Conservation (phyloP, 768 basidiomycete species). For the Lactarius trivialis region DNA sequence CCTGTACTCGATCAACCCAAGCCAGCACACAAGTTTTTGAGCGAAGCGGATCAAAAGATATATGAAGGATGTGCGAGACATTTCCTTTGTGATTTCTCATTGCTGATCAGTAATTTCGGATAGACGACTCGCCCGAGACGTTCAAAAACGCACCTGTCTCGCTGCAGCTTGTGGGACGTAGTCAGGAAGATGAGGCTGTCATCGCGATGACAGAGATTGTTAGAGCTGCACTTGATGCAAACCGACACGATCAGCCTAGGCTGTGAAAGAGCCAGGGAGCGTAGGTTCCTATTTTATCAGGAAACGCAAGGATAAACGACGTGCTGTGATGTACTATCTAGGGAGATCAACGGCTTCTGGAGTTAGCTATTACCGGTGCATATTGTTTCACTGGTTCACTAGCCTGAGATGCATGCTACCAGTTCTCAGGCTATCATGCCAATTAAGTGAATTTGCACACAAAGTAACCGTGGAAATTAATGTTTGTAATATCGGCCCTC, state of each 20-base stretch:
- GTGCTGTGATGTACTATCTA: no score
- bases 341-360: no score
- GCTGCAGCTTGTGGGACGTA: slow-evolving; percentile 43
- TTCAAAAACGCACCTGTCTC: slow-evolving; percentile 41
- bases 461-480: no score
- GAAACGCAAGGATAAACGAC: no score
- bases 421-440: no score
- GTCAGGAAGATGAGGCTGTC: slow-evolving; percentile 48
- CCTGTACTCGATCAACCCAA: slow-evolving; percentile 33
- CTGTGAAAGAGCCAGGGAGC: not conserved
- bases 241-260: not conserved
- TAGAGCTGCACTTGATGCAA: slow-evolving; percentile 32
- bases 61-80: slow-evolving; percentile 40
- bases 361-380: no score
- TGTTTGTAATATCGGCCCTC: not conserved
- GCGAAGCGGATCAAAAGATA: slow-evolving; percentile 37
- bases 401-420: no score
- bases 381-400: no score
- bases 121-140: slow-evolving; percentile 27
- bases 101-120: not conserved
- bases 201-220: slow-evolving; percentile 43
- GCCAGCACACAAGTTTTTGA: slow-evolving; percentile 36
- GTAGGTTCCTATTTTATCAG: not conserved
- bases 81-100: not conserved
- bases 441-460: no score